Conservation (phyloP, 345 rosid genomes). For the Ceriops decandra region DNA sequence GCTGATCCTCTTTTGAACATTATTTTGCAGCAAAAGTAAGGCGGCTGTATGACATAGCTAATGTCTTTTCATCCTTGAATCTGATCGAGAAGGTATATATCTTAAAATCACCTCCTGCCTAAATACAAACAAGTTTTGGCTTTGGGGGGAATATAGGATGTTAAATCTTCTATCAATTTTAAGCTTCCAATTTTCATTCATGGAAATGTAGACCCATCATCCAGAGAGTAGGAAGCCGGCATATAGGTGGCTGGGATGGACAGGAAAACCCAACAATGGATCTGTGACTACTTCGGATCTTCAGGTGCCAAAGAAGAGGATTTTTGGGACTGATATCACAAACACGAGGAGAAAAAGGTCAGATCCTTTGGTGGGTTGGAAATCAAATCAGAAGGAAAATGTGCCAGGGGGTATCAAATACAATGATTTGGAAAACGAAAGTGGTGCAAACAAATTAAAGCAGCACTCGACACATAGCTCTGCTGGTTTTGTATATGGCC, state of each 20-base stretch:
- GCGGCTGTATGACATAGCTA: conserved; percentile 80
- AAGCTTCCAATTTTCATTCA: conserved; percentile 7
- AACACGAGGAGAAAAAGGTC: conserved; percentile 50
- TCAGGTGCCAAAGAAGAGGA: conserved; percentile 49
- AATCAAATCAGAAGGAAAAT: conserved; percentile 31
- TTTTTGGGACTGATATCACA: conserved; percentile 60
- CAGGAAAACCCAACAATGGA: conserved; percentile 26
- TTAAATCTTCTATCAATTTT: conserved; percentile 5
- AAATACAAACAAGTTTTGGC: not conserved
- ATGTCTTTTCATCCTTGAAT: conserved; percentile 70
- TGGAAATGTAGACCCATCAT: conserved; percentile 54
- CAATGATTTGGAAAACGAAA: conserved; percentile 25
- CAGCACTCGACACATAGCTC: conserved; percentile 27
- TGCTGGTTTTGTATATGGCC: conserved; percentile 50
- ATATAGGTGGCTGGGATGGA: conserved; percentile 75
- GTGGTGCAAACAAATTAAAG: conserved; percentile 22
- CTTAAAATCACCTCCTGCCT: not conserved
- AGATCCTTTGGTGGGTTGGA: conserved; percentile 26
- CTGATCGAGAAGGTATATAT: conserved; percentile 69
- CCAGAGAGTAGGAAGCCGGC: conserved; percentile 70
- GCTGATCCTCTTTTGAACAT: conserved; percentile 16
- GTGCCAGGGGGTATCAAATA: conserved; percentile 22
- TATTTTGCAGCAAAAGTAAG: conserved; percentile 68
- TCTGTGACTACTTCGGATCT: conserved; percentile 21
- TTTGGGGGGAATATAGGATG: not conserved